phyloP scores from a whole-genome alignment of 768 basidiomycete genomes.

The Rhizopogon vinicolor region DNA sequence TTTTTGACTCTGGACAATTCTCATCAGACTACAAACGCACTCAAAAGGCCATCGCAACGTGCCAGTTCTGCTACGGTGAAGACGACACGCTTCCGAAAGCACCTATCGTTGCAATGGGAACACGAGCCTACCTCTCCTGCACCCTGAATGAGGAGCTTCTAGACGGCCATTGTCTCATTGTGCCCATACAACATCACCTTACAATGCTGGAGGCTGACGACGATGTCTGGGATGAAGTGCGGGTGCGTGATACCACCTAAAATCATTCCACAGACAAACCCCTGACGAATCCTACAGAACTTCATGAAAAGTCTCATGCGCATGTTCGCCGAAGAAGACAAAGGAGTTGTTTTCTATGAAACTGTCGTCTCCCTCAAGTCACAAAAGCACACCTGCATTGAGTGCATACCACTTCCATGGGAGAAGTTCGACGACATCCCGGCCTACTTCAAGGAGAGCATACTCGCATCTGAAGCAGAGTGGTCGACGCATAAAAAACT shows the following conservation, averaged over 20 bases:
- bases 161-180: constrained; percentile 89
- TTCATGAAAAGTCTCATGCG: constrained; percentile 93
- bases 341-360: constrained; percentile 40
- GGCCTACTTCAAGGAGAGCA: constrained; percentile 87
- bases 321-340: no score
- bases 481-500: constrained; percentile 99
- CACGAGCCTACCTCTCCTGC: constrained; percentile 86
- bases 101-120: constrained; percentile 87
- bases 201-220: constrained; percentile 92
- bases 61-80: constrained; percentile 88
- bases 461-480: constrained; percentile 87
- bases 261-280: neutral
- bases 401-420: constrained; percentile 91
- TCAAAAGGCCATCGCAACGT: constrained; percentile 82
- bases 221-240: constrained; percentile 97
- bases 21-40: constrained; percentile 86
- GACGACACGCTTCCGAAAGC: constrained; percentile 88
- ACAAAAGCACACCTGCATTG: constrained; percentile 91
- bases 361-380: constrained; percentile 82
- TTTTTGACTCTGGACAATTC: constrained; percentile 1
- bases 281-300: constrained; percentile 36
- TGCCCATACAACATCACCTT: constrained; percentile 92
- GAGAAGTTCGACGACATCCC: constrained; percentile 83
- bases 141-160: constrained; percentile 86
- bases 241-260: constrained; percentile 45